A percentile compares a stretch with the other conserved stretches of the same genome.
Evolutionary conservation across 1,284 basidiomycete genomes (phyloP).

Genomic region (Cryptococcus sp.): DNA sequence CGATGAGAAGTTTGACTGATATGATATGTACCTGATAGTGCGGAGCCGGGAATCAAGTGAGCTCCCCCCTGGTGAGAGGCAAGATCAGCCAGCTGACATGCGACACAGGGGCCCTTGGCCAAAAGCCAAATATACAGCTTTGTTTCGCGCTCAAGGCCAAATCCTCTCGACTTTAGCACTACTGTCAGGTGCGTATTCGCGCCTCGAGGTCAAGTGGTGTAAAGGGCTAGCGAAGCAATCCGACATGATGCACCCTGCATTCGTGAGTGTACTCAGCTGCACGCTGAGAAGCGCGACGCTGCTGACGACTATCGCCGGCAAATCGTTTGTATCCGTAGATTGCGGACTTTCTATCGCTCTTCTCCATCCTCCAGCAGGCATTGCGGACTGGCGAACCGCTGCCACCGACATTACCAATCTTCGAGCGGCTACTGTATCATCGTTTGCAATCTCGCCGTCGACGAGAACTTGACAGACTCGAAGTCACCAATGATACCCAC

Average conservation of each 20-base stretch:
- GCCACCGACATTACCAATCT: slow-evolving; percentile 48
- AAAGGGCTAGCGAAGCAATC: slow-evolving; percentile 25
- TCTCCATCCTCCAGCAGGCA: slow-evolving; percentile 42
- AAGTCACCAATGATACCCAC: no score
- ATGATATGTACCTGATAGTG: slow-evolving; percentile 3
- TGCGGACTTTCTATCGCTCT: slow-evolving; percentile 45
- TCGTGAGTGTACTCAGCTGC: slow-evolving; percentile 30
- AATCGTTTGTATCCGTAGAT: slow-evolving; percentile 24
- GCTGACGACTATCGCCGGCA: neutral
- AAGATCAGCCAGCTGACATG: neutral
- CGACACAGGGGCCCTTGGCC: slow-evolving; percentile 50
- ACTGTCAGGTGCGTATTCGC: slow-evolving; percentile 38
- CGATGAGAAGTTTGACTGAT: no score
- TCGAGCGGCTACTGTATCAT: slow-evolving; percentile 46
- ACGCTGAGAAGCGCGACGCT: neutral
- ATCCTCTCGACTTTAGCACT: slow-evolving; percentile 39
- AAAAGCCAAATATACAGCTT: slow-evolving; percentile 34
- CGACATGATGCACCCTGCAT: slow-evolving; percentile 46
- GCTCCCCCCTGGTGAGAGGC: neutral
- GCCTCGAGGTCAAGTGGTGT: slow-evolving; percentile 37
- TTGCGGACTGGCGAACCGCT: slow-evolving; percentile 38
- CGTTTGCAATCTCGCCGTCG: slow-evolving; percentile 1
- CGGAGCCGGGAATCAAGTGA: slow-evolving; percentile 41
- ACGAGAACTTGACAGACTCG: neutral
- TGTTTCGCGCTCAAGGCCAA: slow-evolving; percentile 33